Base-by-base conservation (phyloP, 1,284 basidiomycete genomes). In the Naganishia cerealis region DNA sequence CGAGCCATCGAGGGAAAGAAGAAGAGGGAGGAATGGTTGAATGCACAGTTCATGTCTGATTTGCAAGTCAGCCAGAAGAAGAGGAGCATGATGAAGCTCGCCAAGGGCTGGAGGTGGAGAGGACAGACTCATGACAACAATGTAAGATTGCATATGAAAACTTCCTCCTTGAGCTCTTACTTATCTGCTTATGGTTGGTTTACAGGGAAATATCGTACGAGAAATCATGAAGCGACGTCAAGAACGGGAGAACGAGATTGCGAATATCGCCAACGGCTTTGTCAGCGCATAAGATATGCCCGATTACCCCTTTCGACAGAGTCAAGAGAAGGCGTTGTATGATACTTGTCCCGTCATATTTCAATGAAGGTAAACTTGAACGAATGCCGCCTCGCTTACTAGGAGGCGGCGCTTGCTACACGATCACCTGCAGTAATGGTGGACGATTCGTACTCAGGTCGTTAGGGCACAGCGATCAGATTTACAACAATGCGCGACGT, bases 1-100 rank as follows among this genome's bases (percentile, higher is more conserved):
- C 69, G 88, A 88, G 79, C 79, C 81, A 61, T 77, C 85, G 69
- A 81, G 56, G 83, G 86, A 66, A 83, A 85, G 63, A 84, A 86
- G 75, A 82, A 85, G 72, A 82, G 71, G 63, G 65, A 56, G 18
- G 57, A 59, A 61, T 65, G 57, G 46, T 71, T 75, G 68, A 74
- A 75, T 53, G 70, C 73, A 55, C 59, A 73, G 40, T 71, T 65
- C 54, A 66, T 63, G 62, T 36, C 66, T 21, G 54, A 70, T 58
- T 43, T 57, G 57, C 61, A 65, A 24, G 48, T 57, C 38, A 65
- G 46, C 38, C 59, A 63, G 42, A 73, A 70, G 65, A 74, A 75
- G 69, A 73, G 70, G 67, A 73, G 73, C 13, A 70, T 74, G 72
- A 72, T 76, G 70, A 76, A 76, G 73, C 72, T 75, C 48, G 72